Evolutionary conservation across 2,329 filamentous ascomycete genomes (phyloP).

Genomic region (Botryosphaeria agaves): DNA sequence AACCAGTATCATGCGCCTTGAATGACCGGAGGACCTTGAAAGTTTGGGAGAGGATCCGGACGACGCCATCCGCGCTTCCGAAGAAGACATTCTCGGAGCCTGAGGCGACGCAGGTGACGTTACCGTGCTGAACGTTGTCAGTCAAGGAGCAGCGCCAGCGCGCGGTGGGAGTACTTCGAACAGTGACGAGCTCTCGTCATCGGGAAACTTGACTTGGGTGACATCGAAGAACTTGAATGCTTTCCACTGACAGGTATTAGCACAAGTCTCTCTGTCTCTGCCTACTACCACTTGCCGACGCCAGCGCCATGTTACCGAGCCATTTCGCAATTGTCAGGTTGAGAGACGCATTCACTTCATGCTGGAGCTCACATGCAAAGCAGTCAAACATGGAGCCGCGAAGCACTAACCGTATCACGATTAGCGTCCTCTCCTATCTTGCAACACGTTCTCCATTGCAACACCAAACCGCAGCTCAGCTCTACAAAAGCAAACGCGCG

Average conservation of each 20-base stretch:
- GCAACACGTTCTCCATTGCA: too few relatives aligned
- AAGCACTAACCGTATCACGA: too few relatives aligned
- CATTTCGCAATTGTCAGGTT: too few relatives aligned
- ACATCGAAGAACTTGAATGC: slow-evolving; percentile 99
- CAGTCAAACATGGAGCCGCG: too few relatives aligned
- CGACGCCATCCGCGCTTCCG: slow-evolving; percentile 66
- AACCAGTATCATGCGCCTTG: slow-evolving; percentile 63
- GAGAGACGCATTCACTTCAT: too few relatives aligned
- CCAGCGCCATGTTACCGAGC: slow-evolving; percentile 19
- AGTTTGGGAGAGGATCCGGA: slow-evolving; percentile 71
- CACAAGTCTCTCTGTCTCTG: not conserved
- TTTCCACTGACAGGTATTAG: slow-evolving; percentile 58
- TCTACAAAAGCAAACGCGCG: too few relatives aligned
- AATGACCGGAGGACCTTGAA: slow-evolving; percentile 83
- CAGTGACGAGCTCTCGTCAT: slow-evolving; percentile 61
- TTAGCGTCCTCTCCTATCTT: too few relatives aligned
- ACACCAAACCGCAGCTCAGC: too few relatives aligned
- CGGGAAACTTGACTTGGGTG: slow-evolving; percentile 59
- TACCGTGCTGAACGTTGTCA: slow-evolving; percentile 30
- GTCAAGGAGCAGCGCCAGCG: slow-evolving; percentile 3
- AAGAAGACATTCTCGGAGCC: slow-evolving; percentile 83
- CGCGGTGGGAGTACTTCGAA: slow-evolving; percentile 48
- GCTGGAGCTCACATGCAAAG: too few relatives aligned
- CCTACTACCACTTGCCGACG: slow-evolving; percentile 15
- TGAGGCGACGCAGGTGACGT: slow-evolving; percentile 68